Evolutionary conservation across 345 rosid genomes (phyloP).

Genomic region (Diplotaxis tenuifolia): DNA sequence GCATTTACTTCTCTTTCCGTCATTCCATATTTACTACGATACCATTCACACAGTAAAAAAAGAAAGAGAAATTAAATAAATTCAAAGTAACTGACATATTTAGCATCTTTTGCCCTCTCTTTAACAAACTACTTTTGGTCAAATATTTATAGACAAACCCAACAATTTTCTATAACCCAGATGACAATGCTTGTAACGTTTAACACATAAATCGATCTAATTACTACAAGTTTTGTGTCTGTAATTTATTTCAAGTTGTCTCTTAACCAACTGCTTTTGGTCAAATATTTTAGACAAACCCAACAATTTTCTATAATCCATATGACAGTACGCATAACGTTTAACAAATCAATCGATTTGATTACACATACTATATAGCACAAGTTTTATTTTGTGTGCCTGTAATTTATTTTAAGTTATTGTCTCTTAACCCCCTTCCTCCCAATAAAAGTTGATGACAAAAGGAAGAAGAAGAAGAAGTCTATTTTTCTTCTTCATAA

Average conservation of each 20-base stretch:
- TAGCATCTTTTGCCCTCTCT: not conserved
- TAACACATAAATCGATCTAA: not conserved
- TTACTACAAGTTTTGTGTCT: too few relatives aligned
- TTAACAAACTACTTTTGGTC: not conserved
- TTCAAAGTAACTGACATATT: not conserved
- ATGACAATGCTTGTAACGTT: not conserved
- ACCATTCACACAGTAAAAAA: constrained; percentile 5
- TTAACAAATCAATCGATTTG: not conserved
- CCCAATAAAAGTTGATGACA: not conserved
- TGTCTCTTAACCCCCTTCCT: not conserved
- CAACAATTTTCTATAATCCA: not conserved
- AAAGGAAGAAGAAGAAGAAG: not conserved
- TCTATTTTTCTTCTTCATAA: constrained; percentile 15
- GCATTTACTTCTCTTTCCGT: constrained; percentile 26
- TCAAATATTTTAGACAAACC: not conserved
- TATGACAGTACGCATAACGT: too few relatives aligned
- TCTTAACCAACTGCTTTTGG: not conserved
- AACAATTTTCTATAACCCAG: not conserved
- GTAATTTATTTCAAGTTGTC: not conserved
- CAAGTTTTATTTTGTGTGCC: too few relatives aligned
- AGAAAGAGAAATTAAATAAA: not conserved
- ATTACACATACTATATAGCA: too few relatives aligned
- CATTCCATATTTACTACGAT: constrained; percentile 24
- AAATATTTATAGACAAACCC: not conserved
- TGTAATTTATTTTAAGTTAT: not conserved